Conservation (phyloP, 768 basidiomycete genomes). For the Rhizopogon vulgaris region DNA sequence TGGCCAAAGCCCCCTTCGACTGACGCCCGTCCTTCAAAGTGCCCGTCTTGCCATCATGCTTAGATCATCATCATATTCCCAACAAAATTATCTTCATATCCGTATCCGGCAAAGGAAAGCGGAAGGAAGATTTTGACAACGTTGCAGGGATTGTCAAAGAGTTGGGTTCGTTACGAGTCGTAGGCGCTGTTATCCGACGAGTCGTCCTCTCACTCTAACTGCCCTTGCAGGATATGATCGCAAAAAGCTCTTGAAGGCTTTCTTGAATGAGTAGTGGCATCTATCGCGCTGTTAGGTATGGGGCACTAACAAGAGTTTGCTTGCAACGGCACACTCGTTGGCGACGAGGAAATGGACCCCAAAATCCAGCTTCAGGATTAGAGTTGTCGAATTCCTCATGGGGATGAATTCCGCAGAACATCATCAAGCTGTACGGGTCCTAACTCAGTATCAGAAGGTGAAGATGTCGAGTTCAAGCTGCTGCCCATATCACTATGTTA, state of each 20-base stretch:
- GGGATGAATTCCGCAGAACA: conserved; percentile 72
- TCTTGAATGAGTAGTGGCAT: conserved; percentile 66
- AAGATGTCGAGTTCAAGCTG: neutral
- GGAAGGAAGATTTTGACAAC: conserved; percentile 98
- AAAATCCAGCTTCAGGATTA: conserved; percentile 97
- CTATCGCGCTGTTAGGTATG: neutral
- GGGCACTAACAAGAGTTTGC: conserved; percentile 68
- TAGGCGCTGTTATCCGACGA: conserved; percentile 5
- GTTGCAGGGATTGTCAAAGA: conserved; percentile 86
- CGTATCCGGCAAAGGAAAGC: conserved; percentile 96
- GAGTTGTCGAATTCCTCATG: conserved; percentile 83
- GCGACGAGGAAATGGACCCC: conserved; percentile 92
- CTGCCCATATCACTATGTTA: neutral
- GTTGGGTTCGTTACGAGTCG: conserved; percentile 39
- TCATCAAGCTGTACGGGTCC: conserved; percentile 88
- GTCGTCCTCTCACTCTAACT: conserved; percentile 8
- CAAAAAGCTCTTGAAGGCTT: conserved; percentile 97
- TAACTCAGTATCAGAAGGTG: conserved; percentile 28
- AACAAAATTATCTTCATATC: conserved; percentile 74
- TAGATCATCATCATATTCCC: conserved; percentile 29
- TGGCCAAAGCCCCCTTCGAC: too few species aligned
- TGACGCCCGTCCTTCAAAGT: too few species aligned
- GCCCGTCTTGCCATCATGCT: too few species aligned
- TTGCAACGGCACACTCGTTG: conserved; percentile 95
- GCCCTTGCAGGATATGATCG: conserved; percentile 74